These are phyloP conservation scores for Climacium dendroides DNA, from an alignment of 225 moss, liverwort and hornwort species.

Conservation along the genomic window DNA sequence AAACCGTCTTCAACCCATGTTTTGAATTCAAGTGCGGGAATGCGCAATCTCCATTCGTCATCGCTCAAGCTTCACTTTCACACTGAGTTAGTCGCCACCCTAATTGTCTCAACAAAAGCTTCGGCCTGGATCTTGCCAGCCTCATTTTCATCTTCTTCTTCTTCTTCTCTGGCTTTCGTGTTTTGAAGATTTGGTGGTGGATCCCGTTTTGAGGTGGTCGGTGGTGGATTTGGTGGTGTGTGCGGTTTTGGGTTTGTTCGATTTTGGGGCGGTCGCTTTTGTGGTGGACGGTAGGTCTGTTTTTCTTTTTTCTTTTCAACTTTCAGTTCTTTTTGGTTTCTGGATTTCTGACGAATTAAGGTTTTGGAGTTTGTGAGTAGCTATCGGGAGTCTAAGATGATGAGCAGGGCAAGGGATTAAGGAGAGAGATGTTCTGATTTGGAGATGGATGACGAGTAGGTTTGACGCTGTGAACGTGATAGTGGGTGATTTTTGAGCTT, in stretches of 20 bases:
- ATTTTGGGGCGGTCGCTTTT: neutral
- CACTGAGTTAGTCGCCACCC: neutral
- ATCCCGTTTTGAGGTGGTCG: neutral
- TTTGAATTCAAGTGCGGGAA: neutral
- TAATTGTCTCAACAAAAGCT: neutral
- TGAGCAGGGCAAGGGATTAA: neutral
- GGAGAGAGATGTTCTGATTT: neutral
- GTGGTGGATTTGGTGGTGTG: neutral
- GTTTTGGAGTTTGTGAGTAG: neutral
- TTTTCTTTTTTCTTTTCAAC: too few species aligned
- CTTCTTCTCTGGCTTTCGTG: neutral
- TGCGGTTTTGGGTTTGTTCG: neutral
- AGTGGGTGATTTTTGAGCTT: neutral
- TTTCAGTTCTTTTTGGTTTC: neutral
- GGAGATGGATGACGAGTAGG: neutral
- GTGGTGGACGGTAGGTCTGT: neutral
- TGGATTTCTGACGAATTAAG: neutral
- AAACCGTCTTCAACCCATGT: neutral
- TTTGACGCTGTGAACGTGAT: neutral
- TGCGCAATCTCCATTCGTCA: neutral
- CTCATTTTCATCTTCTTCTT: neutral
- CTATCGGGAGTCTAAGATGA: neutral
- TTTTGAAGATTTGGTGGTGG: neutral
- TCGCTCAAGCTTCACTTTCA: neutral
- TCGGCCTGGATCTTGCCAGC: neutral